phyloP scores from a whole-genome alignment of 495 filamentous ascomycete species.

The Tuber brumale region DNA sequence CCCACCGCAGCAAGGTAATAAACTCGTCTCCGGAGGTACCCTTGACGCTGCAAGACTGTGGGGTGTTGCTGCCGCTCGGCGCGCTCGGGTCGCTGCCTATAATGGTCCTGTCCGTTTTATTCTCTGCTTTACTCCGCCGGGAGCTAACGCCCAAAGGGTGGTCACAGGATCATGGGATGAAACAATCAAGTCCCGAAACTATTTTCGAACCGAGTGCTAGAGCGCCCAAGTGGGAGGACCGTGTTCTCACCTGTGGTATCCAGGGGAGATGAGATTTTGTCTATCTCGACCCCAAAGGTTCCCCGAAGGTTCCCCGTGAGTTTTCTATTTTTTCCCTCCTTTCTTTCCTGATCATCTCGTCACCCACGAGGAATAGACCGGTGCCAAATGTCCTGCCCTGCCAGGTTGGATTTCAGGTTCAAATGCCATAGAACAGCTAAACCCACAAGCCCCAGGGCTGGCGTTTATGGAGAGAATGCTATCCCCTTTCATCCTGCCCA shows the following conservation, averaged over 20 bases:
- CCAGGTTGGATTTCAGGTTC: constrained; percentile 86
- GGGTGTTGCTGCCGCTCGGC: constrained; percentile 53
- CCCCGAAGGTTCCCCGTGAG: too few relatives aligned
- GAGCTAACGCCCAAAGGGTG: constrained; percentile 56
- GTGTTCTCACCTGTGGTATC: constrained; percentile 78
- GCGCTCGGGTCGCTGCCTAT: constrained; percentile 64
- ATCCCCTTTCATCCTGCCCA: constrained; percentile 76
- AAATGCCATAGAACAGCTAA: constrained; percentile 82
- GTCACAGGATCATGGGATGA: constrained; percentile 95
- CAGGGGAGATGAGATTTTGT: constrained; percentile 84
- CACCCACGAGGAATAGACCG: too few relatives aligned
- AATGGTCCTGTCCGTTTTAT: constrained; percentile 71
- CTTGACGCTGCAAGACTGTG: too few relatives aligned
- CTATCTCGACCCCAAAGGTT: too few relatives aligned
- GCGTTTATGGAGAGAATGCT: constrained; percentile 81
- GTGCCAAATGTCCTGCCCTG: too few relatives aligned
- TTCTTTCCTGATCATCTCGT: too few relatives aligned
- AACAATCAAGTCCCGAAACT: constrained; percentile 74
- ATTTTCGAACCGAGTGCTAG: constrained; percentile 79
- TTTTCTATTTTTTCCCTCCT: too few relatives aligned
- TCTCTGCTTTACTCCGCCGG: constrained; percentile 62
- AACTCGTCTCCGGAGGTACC: too few relatives aligned
- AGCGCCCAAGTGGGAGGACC: constrained; percentile 81
- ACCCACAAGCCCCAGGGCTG: constrained; percentile 56
- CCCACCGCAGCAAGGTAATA: too few relatives aligned